Evolutionary conservation across 257 asterid species (phyloP).

Genomic region (Orobanche coerulescens): DNA sequence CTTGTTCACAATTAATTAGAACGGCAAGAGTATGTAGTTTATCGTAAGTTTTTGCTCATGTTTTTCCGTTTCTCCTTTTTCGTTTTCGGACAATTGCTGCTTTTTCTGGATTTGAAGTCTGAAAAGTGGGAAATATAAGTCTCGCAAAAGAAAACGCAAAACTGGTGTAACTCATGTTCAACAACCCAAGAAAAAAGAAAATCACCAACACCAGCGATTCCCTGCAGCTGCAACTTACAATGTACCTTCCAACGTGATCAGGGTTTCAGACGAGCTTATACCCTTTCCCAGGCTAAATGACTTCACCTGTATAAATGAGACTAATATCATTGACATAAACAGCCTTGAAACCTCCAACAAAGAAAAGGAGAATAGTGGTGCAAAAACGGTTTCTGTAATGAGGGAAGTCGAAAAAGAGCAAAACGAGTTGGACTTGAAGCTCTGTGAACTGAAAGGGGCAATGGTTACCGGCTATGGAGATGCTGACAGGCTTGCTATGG

Average conservation of each 20-base stretch:
- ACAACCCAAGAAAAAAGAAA: constrained; percentile 54
- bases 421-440: constrained; percentile 48
- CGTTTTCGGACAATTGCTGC: constrained; percentile 14
- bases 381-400: constrained; percentile 19
- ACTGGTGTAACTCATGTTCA: constrained; percentile 39
- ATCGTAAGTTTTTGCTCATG: constrained; percentile 12
- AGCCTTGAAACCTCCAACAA: constrained; percentile 28
- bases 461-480: constrained; percentile 20
- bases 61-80: constrained; percentile 16
- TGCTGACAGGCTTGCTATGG: constrained; percentile 20
- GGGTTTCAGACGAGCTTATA: constrained; percentile 31
- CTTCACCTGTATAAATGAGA: constrained; percentile 18
- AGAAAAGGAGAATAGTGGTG: constrained; percentile 41
- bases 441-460: constrained; percentile 55
- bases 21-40: constrained; percentile 3
- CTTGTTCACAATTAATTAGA: constrained; percentile 10
- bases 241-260: constrained; percentile 42
- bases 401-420: constrained; percentile 34
- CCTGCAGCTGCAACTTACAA: constrained; percentile 43
- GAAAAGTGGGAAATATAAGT: constrained; percentile 44
- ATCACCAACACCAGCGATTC: constrained; percentile 33
- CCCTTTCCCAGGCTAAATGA: constrained; percentile 28
- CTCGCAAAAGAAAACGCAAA: constrained; percentile 73
- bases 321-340: constrained; percentile 22
- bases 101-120: constrained; percentile 35